Conservation (phyloP, 75 land plant species). For the Pseudotsuga menziesii region DNA sequence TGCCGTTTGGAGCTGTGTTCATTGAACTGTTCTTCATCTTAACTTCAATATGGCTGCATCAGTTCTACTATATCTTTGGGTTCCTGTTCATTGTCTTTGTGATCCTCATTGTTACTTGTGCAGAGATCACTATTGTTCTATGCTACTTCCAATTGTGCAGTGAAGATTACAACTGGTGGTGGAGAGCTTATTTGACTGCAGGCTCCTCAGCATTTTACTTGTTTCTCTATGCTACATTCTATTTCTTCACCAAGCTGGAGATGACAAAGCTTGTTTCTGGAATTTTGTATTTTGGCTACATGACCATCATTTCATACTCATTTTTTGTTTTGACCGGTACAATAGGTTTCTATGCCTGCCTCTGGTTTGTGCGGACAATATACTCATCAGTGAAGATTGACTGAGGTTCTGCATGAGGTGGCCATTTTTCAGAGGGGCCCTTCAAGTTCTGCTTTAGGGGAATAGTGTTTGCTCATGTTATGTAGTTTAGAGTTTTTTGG, state of each 20-base stretch:
- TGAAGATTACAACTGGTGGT: conserved; percentile 60
- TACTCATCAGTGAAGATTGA: conserved; percentile 63
- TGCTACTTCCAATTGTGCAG: conserved; percentile 69
- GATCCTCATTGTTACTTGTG: conserved; percentile 55
- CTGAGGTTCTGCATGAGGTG: conserved; percentile 12
- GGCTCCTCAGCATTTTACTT: conserved; percentile 62
- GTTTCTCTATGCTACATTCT: conserved; percentile 51
- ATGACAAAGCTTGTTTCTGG: conserved; percentile 59
- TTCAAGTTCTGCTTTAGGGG: conserved; percentile 1
- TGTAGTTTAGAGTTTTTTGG: not conserved
- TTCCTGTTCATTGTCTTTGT: conserved; percentile 61
- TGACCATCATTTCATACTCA: conserved; percentile 49
- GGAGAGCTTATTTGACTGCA: conserved; percentile 54
- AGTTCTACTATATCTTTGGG: conserved; percentile 66
- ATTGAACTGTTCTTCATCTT: conserved; percentile 59
- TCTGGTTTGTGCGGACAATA: conserved; percentile 47
- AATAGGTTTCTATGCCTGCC: conserved; percentile 57
- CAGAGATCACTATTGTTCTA: conserved; percentile 60
- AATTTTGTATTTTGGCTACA: conserved; percentile 58
- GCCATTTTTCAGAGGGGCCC: conserved; percentile 7
- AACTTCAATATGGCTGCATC: conserved; percentile 64
- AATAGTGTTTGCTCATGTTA: not conserved
- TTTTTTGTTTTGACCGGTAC: conserved; percentile 65
- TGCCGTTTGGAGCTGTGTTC: conserved; percentile 56
- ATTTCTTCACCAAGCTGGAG: conserved; percentile 61